Evolutionary conservation across 2,329 filamentous ascomycete species (phyloP), one percentile per base, ranked within the genome.

Genomic region (Fusarium citri): DNA sequence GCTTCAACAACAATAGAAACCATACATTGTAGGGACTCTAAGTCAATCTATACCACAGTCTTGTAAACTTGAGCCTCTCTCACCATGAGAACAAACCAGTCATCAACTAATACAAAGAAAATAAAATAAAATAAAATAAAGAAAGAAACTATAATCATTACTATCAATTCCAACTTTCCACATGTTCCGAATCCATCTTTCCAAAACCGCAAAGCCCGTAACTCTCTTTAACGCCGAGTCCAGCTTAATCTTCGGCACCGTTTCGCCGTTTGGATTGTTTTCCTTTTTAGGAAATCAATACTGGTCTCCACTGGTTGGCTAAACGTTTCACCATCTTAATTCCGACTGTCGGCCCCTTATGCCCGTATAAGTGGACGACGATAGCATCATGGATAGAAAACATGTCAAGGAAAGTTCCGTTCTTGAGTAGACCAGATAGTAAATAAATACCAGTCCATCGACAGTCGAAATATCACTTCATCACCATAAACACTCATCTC

Each of bases 221-320:
- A 20, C 46, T 31, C 23, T 41, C 18, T 20, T 42, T 42, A 42
- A 53, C 25, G 9, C 37, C 49, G 49, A 53, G 34, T 28, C 49
- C 14, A 42, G 34, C 49, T 37, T 41, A 20, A n/a, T 12, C n/a
- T 49, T 56, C 43, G 30, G 31, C 28, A 41, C 45, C 48, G 22
- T 42, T 54, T 68, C 25, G 23, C 34, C 55, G 41, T 34, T 59
- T 43, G 47, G 31, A 56, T 28, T 30, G 37, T 62, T 50, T 73
- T 43, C 72, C 72, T 23, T 50, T 64, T 72, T 72, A 50, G 70
- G 72, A 54, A 73, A 73, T 31, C 51, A 54, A 26, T 72, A 51
- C 40, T 28, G 14, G 14, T 23, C 14, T 22, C 49, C 30, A 46
- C 34, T 34, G 26, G 28, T 31, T 42, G 46, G 10, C 25, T 45